Conservation (phyloP, 257 asterid species). For the Parsonsia alboflavescens region DNA sequence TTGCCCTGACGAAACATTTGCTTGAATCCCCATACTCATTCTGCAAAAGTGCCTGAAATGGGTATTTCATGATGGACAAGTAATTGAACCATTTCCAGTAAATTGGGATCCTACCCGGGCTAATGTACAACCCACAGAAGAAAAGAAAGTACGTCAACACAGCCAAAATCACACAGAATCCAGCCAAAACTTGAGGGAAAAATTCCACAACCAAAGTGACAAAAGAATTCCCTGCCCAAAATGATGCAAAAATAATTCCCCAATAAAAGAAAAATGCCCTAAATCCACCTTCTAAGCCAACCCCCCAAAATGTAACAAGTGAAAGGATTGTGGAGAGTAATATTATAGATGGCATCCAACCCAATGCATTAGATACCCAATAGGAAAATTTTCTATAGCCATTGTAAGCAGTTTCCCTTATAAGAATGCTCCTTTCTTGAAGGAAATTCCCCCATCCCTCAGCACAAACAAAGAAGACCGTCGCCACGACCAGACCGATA, state of each 20-base stretch:
- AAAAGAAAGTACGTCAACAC: constrained; percentile 26
- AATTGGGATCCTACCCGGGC: constrained; percentile 30
- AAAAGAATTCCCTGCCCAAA: constrained; percentile 42
- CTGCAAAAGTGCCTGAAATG: constrained; percentile 32
- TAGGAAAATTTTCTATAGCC: constrained; percentile 43
- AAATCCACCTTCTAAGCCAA: constrained; percentile 33
- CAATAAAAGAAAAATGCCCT: constrained; percentile 28
- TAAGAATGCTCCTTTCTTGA: constrained; percentile 65
- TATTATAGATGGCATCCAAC: constrained; percentile 27
- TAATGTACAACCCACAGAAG: constrained; percentile 33
- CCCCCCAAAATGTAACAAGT: constrained; percentile 30
- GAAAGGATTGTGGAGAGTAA: constrained; percentile 27
- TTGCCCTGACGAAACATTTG: constrained; percentile 33
- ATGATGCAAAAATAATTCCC: constrained; percentile 28
- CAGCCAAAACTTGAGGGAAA: constrained; percentile 30
- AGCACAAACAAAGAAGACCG: constrained; percentile 71
- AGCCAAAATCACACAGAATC: constrained; percentile 23
- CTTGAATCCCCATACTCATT: constrained; percentile 31
- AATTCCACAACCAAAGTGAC: constrained; percentile 37
- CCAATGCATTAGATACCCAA: constrained; percentile 28
- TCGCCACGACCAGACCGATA: constrained; percentile 66
- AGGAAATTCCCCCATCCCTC: constrained; percentile 65
- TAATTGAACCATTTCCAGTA: constrained; percentile 50
- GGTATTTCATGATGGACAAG: constrained; percentile 34
- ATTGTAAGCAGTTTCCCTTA: constrained; percentile 70